Evolutionary conservation across 2,329 filamentous ascomycete genomes (phyloP).

Genomic region (Mariannaea sp.): DNA sequence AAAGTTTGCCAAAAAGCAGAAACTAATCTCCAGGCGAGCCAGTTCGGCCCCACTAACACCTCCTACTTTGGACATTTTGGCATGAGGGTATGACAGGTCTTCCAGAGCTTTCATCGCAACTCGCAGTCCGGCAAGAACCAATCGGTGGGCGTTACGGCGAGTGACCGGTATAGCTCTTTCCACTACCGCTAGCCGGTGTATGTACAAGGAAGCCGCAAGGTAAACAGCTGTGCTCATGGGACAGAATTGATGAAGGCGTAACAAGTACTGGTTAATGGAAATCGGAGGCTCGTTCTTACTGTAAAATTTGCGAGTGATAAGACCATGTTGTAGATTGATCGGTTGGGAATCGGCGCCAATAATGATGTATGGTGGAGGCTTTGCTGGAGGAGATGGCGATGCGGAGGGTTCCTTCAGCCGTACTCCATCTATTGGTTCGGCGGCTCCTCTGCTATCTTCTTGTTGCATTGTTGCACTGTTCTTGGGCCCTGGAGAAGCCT

Average conservation of each 20-base stretch:
- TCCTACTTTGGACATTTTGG: conserved; percentile 82
- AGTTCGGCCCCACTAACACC: conserved; percentile 84
- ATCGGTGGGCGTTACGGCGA: conserved; percentile 80
- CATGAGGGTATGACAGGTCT: conserved; percentile 85
- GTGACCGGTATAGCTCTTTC: conserved; percentile 82
- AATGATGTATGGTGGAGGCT: conserved; percentile 59
- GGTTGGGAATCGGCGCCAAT: conserved; percentile 74
- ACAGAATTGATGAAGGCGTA: conserved; percentile 86
- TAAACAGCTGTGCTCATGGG: conserved; percentile 95
- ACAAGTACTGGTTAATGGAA: conserved; percentile 80
- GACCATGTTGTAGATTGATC: conserved; percentile 77
- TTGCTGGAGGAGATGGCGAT: conserved; percentile 33
- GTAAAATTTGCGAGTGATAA: conserved; percentile 91
- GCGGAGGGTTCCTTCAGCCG: conserved; percentile 49
- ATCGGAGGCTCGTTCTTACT: conserved; percentile 86
- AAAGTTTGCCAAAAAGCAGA: conserved; percentile 85
- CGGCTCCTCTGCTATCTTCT: conserved; percentile 8
- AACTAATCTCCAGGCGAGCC: conserved; percentile 84
- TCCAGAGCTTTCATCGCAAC: conserved; percentile 96
- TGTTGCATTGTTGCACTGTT: conserved; percentile 6
- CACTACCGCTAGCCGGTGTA: conserved; percentile 78
- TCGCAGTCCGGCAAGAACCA: conserved; percentile 81
- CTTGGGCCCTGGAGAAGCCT: conserved; percentile 15
- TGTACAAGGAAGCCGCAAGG: conserved; percentile 85
- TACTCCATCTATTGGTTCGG: conserved; percentile 59